Evolutionary conservation across 108 stramenopile genomes (phyloP).

Genomic region (Skeletonema tropicum): DNA sequence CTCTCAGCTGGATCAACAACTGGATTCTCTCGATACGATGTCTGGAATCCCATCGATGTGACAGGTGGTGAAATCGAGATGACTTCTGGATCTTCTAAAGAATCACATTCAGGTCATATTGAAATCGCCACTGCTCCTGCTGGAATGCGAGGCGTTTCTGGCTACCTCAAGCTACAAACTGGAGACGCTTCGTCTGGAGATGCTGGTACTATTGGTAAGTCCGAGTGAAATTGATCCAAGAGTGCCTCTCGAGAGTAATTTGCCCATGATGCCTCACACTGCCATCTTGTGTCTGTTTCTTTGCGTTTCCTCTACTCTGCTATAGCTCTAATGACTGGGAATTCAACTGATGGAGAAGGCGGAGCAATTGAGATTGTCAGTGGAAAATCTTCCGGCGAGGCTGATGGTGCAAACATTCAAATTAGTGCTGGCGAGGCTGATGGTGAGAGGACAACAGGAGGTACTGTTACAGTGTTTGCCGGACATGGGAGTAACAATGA

Average conservation of each 20-base stretch:
- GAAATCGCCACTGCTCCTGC: constrained; percentile 1
- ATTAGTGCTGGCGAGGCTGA: constrained; percentile 10
- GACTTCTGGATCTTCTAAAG: constrained; percentile 1
- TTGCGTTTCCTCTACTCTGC: neutral
- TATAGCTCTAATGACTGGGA: constrained; percentile 5
- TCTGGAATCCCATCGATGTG: constrained; percentile 6
- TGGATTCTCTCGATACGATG: neutral
- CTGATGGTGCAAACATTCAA: constrained; percentile 10
- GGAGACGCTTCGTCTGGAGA: constrained; percentile 5
- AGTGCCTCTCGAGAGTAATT: no score
- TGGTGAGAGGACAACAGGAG: constrained; percentile 9
- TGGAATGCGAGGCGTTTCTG: constrained; percentile 10
- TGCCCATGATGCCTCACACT: neutral
- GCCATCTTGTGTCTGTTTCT: neutral
- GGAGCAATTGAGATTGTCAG: constrained; percentile 4
- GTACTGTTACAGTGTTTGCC: constrained; percentile 22
- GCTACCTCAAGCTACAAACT: constrained; percentile 5
- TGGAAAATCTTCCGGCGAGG: constrained; percentile 3
- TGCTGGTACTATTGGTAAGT: constrained; percentile 6
- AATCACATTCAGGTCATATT: constrained; percentile 1
- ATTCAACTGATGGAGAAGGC: constrained; percentile 13
- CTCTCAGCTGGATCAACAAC: constrained; percentile 7
- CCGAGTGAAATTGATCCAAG: neutral
- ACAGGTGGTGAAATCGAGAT: constrained; percentile 13
- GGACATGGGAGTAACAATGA: constrained; percentile 21